These are phyloP conservation scores for Tuber aestivum DNA, from an alignment of 495 filamentous ascomycete genomes.

Conservation along the genomic window DNA sequence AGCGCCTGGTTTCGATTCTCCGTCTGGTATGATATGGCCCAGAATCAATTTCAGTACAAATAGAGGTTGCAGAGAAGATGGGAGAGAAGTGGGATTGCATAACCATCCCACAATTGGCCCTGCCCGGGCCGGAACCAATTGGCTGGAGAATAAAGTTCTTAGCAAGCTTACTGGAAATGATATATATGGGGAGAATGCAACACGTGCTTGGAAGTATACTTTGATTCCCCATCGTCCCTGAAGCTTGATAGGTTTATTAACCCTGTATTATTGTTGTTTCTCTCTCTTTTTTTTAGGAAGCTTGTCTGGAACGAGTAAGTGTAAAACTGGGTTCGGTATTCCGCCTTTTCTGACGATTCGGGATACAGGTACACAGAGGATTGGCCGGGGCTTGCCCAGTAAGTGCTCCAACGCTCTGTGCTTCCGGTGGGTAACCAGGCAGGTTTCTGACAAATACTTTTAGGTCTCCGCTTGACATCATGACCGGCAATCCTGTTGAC, in stretches of 20 bases:
- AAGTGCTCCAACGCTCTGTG: constrained; percentile 8
- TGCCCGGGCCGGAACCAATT: constrained; percentile 41
- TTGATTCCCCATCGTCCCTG: background rate
- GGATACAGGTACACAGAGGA: constrained; percentile 34
- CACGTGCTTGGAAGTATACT: constrained; percentile 39
- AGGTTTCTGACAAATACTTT: constrained; percentile 17
- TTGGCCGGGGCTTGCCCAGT: constrained; percentile 43
- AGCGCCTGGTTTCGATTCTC: constrained; percentile 41
- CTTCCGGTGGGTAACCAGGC: background rate
- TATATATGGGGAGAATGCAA: constrained; percentile 39
- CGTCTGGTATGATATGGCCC: constrained; percentile 42
- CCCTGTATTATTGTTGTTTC: background rate
- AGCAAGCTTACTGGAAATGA: constrained; percentile 37
- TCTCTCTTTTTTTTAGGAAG: constrained; percentile 18
- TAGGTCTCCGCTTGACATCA: constrained; percentile 40
- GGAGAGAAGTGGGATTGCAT: constrained; percentile 34
- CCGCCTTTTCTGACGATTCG: background rate
- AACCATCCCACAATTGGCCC: constrained; percentile 39
- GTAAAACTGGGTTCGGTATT: background rate
- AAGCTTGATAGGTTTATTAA: background rate
- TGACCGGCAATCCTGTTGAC: constrained; percentile 37
- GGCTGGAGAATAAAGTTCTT: constrained; percentile 39
- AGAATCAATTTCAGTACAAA: constrained; percentile 39
- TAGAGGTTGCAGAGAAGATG: constrained; percentile 35
- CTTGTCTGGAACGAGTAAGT: constrained; percentile 42